Evolutionary conservation across 495 filamentous ascomycete genomes (phyloP).

Genomic region (Trichoderma asperelloides): DNA sequence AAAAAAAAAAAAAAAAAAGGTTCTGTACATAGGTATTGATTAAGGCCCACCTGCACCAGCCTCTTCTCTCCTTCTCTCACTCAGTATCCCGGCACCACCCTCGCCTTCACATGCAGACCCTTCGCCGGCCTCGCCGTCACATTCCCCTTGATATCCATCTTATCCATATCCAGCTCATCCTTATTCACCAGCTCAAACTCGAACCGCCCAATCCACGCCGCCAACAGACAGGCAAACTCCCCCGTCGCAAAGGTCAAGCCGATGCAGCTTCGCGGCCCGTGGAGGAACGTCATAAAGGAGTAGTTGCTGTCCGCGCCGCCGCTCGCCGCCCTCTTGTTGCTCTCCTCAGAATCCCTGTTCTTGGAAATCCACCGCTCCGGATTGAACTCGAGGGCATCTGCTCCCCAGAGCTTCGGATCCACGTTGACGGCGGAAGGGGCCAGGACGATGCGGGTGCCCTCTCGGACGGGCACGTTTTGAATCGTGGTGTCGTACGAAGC

Average conservation of each 20-base stretch:
- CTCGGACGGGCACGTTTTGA: slow-evolving; percentile 43
- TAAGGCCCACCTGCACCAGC: too few species aligned
- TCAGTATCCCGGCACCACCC: slow-evolving; percentile 27
- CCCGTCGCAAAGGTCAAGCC: slow-evolving; percentile 66
- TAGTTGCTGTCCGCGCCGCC: slow-evolving; percentile 49
- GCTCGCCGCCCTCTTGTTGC: slow-evolving; percentile 26
- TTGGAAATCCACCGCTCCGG: slow-evolving; percentile 53
- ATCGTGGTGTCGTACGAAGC: slow-evolving; percentile 57
- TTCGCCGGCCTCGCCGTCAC: slow-evolving; percentile 56
- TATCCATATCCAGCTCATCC: slow-evolving; percentile 41
- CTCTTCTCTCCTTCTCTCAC: not conserved
- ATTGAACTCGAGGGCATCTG: slow-evolving; percentile 45
- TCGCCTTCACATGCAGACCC: slow-evolving; percentile 55
- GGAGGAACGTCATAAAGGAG: slow-evolving; percentile 52
- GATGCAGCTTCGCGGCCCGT: slow-evolving; percentile 54
- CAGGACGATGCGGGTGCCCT: slow-evolving; percentile 47
- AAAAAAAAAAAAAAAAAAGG: too few species aligned
- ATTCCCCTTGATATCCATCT: slow-evolving; percentile 48
- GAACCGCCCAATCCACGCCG: slow-evolving; percentile 63
- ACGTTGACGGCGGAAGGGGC: slow-evolving; percentile 54
- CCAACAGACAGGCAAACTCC: slow-evolving; percentile 77
- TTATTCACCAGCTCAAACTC: slow-evolving; percentile 54
- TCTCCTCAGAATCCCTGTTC: slow-evolving; percentile 19
- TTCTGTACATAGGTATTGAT: too few species aligned
- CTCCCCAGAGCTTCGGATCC: slow-evolving; percentile 46